These are phyloP conservation scores for Arthrocladium fulminans DNA, from an alignment of 2,329 filamentous ascomycete genomes.

Conservation along the genomic window DNA sequence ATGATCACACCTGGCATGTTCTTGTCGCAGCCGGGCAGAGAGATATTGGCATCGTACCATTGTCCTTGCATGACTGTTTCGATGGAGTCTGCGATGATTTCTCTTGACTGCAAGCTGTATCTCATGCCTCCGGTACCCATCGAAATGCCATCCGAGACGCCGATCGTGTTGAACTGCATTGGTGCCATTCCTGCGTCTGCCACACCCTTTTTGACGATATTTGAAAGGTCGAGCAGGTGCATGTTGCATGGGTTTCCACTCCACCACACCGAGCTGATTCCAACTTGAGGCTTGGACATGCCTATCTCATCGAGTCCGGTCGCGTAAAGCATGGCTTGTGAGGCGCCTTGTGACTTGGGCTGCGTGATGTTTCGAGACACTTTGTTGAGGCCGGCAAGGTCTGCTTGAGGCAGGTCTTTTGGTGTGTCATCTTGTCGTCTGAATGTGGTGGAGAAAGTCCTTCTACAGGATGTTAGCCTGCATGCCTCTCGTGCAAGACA, in stretches of 20 bases:
- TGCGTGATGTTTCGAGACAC: slow-evolving; percentile 81
- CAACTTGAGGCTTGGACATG: slow-evolving; percentile 94
- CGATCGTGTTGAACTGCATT: slow-evolving; percentile 98
- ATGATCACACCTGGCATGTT: slow-evolving; percentile 95
- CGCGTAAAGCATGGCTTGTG: slow-evolving; percentile 97
- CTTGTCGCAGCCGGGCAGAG: slow-evolving; percentile 96
- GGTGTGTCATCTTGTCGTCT: slow-evolving; percentile 9
- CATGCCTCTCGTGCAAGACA: background rate
- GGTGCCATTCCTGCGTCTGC: slow-evolving; percentile 71
- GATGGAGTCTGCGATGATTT: slow-evolving; percentile 95
- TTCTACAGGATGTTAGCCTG: background rate
- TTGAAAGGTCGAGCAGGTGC: slow-evolving; percentile 86
- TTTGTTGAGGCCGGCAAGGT: slow-evolving; percentile 57
- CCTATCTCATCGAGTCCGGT: slow-evolving; percentile 79
- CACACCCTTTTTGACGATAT: slow-evolving; percentile 64
- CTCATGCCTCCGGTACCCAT: slow-evolving; percentile 98
- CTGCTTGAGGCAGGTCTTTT: slow-evolving; percentile 8
- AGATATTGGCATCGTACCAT: slow-evolving; percentile 97
- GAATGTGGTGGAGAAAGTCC: slow-evolving; percentile 2
- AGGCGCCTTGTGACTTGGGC: slow-evolving; percentile 95
- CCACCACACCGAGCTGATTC: slow-evolving; percentile 97
- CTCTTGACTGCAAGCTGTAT: slow-evolving; percentile 85
- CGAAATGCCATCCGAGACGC: slow-evolving; percentile 92
- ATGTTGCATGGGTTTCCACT: slow-evolving; percentile 98
- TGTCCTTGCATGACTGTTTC: slow-evolving; percentile 98